Conservation (phyloP, 2,329 filamentous ascomycete species). For the Lecanicillium sp. region DNA sequence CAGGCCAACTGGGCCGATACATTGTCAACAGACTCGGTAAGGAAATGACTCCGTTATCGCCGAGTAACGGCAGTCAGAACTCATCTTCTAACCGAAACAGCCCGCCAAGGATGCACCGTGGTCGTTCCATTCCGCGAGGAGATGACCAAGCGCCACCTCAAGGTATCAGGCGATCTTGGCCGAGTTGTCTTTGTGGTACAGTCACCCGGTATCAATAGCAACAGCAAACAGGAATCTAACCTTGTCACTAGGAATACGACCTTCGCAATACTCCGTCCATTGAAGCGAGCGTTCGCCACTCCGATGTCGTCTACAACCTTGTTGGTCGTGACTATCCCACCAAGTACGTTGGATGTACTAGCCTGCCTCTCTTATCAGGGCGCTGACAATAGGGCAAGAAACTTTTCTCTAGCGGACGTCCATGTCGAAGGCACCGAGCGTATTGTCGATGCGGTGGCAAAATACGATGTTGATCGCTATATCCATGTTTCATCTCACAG, state of each 20-base stretch:
- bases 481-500: constrained; percentile 97
- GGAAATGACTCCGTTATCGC: constrained; percentile 9
- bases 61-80: background rate
- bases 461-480: constrained; percentile 95
- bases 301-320: constrained; percentile 95
- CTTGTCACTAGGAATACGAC: constrained; percentile 69
- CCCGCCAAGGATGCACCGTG: constrained; percentile 88
- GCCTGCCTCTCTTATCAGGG: constrained; percentile 13
- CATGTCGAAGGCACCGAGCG: constrained; percentile 88
- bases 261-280: constrained; percentile 90
- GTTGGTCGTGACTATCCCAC: constrained; percentile 92
- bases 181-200: constrained; percentile 76
- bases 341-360: constrained; percentile 52
- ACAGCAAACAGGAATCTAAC: background rate
- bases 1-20: constrained; percentile 90
- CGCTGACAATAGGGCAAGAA: constrained; percentile 48
- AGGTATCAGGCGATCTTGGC: constrained; percentile 90
- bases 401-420: constrained; percentile 88
- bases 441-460: constrained; percentile 88
- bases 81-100: constrained; percentile 35
- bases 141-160: constrained; percentile 95
- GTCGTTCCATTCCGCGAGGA: constrained; percentile 92
- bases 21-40: constrained; percentile 88
- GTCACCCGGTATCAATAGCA: constrained; percentile 1
- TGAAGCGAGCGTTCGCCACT: constrained; percentile 93